Conservation (phyloP, 2,329 filamentous ascomycete species). For the Ceratocystis cacaofunesta region DNA sequence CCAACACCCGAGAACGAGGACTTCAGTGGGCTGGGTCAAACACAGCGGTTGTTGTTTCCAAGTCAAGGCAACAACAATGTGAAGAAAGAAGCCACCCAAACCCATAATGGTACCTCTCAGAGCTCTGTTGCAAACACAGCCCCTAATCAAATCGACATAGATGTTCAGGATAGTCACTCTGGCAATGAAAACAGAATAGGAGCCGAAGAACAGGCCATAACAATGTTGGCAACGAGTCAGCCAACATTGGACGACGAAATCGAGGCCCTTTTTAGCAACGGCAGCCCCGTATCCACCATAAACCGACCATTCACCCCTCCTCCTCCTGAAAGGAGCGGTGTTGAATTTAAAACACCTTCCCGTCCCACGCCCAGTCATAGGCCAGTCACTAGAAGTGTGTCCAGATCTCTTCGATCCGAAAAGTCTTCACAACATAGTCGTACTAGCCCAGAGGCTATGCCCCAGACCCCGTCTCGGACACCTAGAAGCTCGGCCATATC, state of each 20-base stretch:
- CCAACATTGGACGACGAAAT: constrained; percentile 28
- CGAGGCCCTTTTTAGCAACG: constrained; percentile 53
- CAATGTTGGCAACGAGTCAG: neutral
- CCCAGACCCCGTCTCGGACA: constrained; percentile 36
- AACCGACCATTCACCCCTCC: constrained; percentile 37
- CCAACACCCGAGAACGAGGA: constrained; percentile 13
- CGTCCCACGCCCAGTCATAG: constrained; percentile 46
- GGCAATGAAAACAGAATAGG: neutral
- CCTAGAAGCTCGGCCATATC: constrained; percentile 23
- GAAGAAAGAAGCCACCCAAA: neutral
- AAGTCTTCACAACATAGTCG: constrained; percentile 31
- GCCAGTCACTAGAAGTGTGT: constrained; percentile 46
- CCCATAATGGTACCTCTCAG: too few species aligned
- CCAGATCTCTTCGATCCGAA: constrained; percentile 38
- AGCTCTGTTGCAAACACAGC: neutral
- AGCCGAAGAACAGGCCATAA: neutral
- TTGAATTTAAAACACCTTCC: constrained; percentile 46
- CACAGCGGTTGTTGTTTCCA: constrained; percentile 59
- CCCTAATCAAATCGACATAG: neutral
- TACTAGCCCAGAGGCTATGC: constrained; percentile 24
- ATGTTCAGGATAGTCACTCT: neutral
- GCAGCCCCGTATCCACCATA: constrained; percentile 31
- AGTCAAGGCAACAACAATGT: constrained; percentile 23
- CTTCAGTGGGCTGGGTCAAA: constrained; percentile 33
- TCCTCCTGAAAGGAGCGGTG: constrained; percentile 28